These are phyloP conservation scores for Coniferiporia sulphurascens DNA, from an alignment of 1,284 basidiomycete species.

Conservation along the genomic window DNA sequence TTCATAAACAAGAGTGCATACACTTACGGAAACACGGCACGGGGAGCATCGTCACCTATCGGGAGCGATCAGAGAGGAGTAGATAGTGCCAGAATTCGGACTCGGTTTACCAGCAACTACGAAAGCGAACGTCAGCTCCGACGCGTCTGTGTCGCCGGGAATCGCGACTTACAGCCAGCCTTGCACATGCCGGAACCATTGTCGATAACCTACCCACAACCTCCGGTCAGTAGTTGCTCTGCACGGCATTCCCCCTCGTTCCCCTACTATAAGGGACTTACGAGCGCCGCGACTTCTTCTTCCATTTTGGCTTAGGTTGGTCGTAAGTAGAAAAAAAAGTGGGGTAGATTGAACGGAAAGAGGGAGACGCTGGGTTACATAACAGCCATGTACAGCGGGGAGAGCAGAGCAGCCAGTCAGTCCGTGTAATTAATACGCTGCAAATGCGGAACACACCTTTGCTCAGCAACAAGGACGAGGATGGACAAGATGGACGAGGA, in stretches of 20 bases:
- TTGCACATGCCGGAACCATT: conserved; percentile 72
- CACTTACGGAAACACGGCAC: conserved; percentile 67
- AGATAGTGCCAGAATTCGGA: background rate
- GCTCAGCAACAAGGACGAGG: conserved; percentile 1
- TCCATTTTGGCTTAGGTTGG: conserved; percentile 30
- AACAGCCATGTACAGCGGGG: background rate
- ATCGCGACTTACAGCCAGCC: conserved; percentile 45
- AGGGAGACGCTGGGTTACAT: background rate
- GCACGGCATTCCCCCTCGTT: background rate
- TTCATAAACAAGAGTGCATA: background rate
- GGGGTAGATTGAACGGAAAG: conserved; percentile 1
- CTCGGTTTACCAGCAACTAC: conserved; percentile 31
- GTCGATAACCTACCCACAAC: conserved; percentile 44
- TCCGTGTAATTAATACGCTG: background rate
- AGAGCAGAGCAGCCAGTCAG: background rate
- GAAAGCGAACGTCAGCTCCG: conserved; percentile 15
- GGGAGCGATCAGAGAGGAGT: background rate
- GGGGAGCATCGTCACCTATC: conserved; percentile 70
- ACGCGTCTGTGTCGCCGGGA: conserved; percentile 12
- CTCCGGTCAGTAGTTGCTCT: background rate
- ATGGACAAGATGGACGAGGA: conserved; percentile 13
- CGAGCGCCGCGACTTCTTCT: conserved; percentile 43
- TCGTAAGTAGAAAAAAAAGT: conserved; percentile 18
- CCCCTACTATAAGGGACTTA: conserved; percentile 20
- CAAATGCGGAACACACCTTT: conserved; percentile 7